Conservation (phyloP, 495 filamentous ascomycete species). For the Letharia columbiana region DNA sequence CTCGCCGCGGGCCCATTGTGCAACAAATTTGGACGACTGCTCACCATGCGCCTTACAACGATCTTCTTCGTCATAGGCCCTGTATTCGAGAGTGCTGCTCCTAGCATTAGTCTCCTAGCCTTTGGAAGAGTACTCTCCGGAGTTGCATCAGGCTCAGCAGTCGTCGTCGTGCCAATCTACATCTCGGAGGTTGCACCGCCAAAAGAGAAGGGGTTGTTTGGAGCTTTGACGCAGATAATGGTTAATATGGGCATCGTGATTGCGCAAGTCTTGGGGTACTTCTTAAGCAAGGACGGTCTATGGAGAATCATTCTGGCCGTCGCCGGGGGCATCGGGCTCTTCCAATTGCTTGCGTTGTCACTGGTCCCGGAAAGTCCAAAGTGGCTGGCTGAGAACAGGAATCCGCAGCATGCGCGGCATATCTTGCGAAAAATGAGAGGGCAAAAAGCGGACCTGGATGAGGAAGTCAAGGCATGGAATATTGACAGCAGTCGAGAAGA, state of each 20-base stretch:
- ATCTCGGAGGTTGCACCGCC: slow-evolving; percentile 86
- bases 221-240: slow-evolving; percentile 85
- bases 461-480: slow-evolving; percentile 63
- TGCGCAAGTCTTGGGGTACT: slow-evolving; percentile 77
- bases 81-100: slow-evolving; percentile 59
- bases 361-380: slow-evolving; percentile 76
- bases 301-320: slow-evolving; percentile 79
- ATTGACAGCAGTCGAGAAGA: slow-evolving; percentile 37
- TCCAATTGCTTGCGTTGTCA: slow-evolving; percentile 58
- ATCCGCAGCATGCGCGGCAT: slow-evolving; percentile 50
- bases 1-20: slow-evolving; percentile 60
- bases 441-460: slow-evolving; percentile 55
- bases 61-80: slow-evolving; percentile 71
- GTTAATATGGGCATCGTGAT: slow-evolving; percentile 88
- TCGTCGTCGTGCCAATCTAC: slow-evolving; percentile 93
- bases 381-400: slow-evolving; percentile 67
- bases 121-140: slow-evolving; percentile 74
- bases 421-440: slow-evolving; percentile 70
- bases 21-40: slow-evolving; percentile 54
- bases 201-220: slow-evolving; percentile 71
- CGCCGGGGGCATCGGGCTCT: slow-evolving; percentile 56
- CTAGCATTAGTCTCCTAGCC: slow-evolving; percentile 55
- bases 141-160: slow-evolving; percentile 73
- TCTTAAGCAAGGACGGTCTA: slow-evolving; percentile 62
- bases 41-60: slow-evolving; percentile 62